Conservation (phyloP, 768 basidiomycete genomes). For the Phlebiopsis gigantea region DNA sequence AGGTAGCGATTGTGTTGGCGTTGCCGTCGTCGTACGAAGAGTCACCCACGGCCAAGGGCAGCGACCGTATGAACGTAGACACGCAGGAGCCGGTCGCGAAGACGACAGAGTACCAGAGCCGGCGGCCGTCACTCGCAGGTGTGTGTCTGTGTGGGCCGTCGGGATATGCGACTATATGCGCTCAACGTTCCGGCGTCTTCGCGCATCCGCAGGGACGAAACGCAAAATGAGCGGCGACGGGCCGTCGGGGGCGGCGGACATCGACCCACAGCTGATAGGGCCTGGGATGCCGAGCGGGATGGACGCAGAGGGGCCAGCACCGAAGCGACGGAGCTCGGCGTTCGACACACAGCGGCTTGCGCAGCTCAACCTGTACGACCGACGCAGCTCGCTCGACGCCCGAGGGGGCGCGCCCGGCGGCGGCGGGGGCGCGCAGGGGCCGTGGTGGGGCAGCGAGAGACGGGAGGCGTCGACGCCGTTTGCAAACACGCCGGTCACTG, state of each 20-base stretch:
- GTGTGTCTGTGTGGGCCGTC: conserved; percentile 6
- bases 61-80: conserved; percentile 12
- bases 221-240: conserved; percentile 80
- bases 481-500: conserved; percentile 47
- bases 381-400: conserved; percentile 71
- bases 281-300: conserved; percentile 61
- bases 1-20: not conserved
- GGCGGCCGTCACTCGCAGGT: conserved; percentile 14
- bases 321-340: conserved; percentile 80
- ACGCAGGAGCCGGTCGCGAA: not conserved
- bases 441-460: conserved; percentile 62
- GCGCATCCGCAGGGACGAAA: conserved; percentile 57
- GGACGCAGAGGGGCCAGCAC: conserved; percentile 56
- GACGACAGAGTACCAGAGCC: conserved; percentile 3
- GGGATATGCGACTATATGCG: not conserved
- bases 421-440: conserved; percentile 31
- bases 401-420: conserved; percentile 26
- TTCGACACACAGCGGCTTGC: conserved; percentile 75
- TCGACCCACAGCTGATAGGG: conserved; percentile 62
- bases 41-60: not conserved
- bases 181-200: conserved; percentile 13
- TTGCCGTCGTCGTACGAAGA: not conserved
- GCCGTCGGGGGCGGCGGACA: conserved; percentile 53
- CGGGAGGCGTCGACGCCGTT: conserved; percentile 73
- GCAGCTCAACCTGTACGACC: conserved; percentile 71